Percentiles rank a stretch among this genome's conserved stretches.
phyloP scores from a whole-genome alignment of 192 early-diverging fungal genomes.

The Kappamyces sp. region DNA sequence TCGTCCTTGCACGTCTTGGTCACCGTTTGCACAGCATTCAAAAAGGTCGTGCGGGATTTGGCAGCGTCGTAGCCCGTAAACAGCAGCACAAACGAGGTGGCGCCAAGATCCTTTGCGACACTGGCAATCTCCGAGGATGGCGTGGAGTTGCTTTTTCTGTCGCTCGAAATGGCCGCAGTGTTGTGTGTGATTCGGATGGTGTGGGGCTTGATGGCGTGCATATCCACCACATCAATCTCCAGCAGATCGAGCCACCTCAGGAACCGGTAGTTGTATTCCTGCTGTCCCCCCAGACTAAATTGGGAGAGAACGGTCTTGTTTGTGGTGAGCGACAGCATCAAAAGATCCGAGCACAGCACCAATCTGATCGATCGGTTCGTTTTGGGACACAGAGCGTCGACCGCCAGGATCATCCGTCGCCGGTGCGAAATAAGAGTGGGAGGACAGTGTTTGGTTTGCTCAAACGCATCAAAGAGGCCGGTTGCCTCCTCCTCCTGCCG shows the following conservation, averaged over 20 bases:
- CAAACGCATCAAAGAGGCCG: constrained; percentile 45
- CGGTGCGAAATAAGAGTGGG: constrained; percentile 36
- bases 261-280: constrained; percentile 29
- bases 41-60: constrained; percentile 21
- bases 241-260: constrained; percentile 42
- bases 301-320: constrained; percentile 15
- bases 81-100: constrained; percentile 15
- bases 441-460: constrained; percentile 49
- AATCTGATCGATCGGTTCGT: constrained; percentile 23
- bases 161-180: background rate
- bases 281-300: constrained; percentile 12
- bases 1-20: constrained; percentile 20
- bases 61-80: constrained; percentile 25
- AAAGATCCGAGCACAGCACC: constrained; percentile 42
- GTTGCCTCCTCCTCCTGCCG: constrained; percentile 38
- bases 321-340: constrained; percentile 34
- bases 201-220: constrained; percentile 18
- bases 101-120: constrained; percentile 11
- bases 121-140: constrained; percentile 9
- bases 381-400: constrained; percentile 30
- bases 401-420: constrained; percentile 37
- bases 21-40: constrained; percentile 22
- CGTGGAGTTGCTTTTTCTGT: constrained; percentile 6
- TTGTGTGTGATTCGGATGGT: constrained; percentile 18
- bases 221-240: constrained; percentile 35